phyloP scores from a whole-genome alignment of 768 basidiomycete species.

The Hypholoma fasciculare region DNA sequence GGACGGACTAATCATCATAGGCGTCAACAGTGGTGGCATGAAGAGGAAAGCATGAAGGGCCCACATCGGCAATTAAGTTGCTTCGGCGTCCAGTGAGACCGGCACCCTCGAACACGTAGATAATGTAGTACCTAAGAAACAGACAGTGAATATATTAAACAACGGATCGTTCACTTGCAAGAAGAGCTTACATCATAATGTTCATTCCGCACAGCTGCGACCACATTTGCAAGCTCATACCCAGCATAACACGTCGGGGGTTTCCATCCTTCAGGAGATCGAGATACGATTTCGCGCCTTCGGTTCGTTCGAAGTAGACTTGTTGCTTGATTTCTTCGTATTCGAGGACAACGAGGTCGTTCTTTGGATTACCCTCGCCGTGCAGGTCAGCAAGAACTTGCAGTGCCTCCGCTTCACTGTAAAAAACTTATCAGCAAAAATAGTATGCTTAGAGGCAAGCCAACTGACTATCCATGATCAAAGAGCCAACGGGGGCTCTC shows the following conservation, averaged over 20 bases:
- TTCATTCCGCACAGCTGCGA: slow-evolving; percentile 78
- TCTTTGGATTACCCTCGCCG: slow-evolving; percentile 55
- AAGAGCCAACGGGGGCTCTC: slow-evolving; percentile 74
- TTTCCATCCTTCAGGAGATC: slow-evolving; percentile 69
- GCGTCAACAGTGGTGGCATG: neutral
- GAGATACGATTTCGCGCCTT: slow-evolving; percentile 70
- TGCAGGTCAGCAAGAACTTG: slow-evolving; percentile 77
- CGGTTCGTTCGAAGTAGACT: slow-evolving; percentile 58
- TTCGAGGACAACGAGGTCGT: slow-evolving; percentile 68
- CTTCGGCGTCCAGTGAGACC: slow-evolving; percentile 74
- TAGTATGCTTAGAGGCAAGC: no score
- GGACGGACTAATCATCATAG: slow-evolving; percentile 56
- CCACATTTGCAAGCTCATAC: slow-evolving; percentile 78
- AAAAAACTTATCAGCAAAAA: neutral
- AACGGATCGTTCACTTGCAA: neutral
- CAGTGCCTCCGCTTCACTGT: slow-evolving; percentile 60
- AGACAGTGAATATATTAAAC: neutral
- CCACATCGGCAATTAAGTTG: slow-evolving; percentile 66
- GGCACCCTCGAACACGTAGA: slow-evolving; percentile 77
- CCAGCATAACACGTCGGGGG: slow-evolving; percentile 70
- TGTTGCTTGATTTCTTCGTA: slow-evolving; percentile 66
- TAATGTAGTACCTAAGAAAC: slow-evolving; percentile 51
- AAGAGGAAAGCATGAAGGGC: slow-evolving; percentile 5
- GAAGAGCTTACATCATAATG: slow-evolving; percentile 67
- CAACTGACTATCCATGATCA: slow-evolving; percentile 52